These are phyloP conservation scores for Gynochthodes officinalis DNA, from an alignment of 257 asterid genomes.

Conservation along the genomic window DNA sequence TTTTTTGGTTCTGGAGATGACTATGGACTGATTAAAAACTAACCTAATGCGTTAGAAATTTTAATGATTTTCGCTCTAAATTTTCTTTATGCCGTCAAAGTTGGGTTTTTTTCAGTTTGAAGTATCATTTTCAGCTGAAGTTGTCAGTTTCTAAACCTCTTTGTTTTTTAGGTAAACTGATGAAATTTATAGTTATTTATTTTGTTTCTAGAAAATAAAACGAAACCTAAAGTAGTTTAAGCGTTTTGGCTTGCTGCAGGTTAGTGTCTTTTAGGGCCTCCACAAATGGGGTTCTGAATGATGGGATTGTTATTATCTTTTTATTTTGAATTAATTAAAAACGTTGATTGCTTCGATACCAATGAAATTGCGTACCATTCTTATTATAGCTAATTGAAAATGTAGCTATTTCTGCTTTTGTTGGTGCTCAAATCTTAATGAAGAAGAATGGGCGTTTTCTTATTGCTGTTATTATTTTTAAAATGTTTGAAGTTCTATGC, in stretches of 20 bases:
- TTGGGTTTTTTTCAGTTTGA: not conserved
- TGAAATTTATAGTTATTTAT: too few relatives aligned
- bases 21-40: not conserved
- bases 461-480: not conserved
- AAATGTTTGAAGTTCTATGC: not conserved
- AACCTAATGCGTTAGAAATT: not conserved
- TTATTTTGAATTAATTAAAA: not conserved
- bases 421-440: too few relatives aligned
- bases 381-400: too few relatives aligned
- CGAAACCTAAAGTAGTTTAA: not conserved
- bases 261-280: not conserved
- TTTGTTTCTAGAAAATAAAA: too few relatives aligned
- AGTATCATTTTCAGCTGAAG: not conserved
- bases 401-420: too few relatives aligned
- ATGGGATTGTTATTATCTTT: not conserved
- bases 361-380: not conserved
- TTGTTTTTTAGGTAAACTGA: not conserved
- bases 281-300: too few relatives aligned
- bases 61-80: not conserved
- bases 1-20: not conserved
- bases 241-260: constrained; percentile 3
- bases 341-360: not conserved
- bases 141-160: not conserved
- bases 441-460: not conserved
- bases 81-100: not conserved